These are phyloP conservation scores for Mentha longifolia DNA, from an alignment of 257 asterid species.

Conservation along the genomic window DNA sequence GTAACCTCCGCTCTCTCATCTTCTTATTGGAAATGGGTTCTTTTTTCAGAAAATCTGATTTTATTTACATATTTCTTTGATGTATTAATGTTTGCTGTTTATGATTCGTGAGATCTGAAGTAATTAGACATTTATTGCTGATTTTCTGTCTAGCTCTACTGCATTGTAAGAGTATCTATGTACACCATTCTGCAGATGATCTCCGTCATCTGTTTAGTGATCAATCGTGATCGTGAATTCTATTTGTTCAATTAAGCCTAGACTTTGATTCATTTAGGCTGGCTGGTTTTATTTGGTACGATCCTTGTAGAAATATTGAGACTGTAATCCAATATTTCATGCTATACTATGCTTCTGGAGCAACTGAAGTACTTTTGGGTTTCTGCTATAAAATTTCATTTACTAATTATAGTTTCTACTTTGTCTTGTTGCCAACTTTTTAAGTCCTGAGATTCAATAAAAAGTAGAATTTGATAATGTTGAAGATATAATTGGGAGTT, in stretches of 20 bases:
- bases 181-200: conserved; percentile 8
- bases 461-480: not conserved
- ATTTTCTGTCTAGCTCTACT: not conserved
- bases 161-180: not conserved
- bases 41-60: conserved; percentile 10
- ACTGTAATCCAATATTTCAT: not conserved
- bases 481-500: not conserved
- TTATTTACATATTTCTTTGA: not conserved
- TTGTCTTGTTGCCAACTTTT: not conserved
- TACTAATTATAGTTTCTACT: not conserved
- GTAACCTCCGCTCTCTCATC: conserved; percentile 25
- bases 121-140: conserved; percentile 12
- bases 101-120: conserved; percentile 26
- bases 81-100: conserved; percentile 23
- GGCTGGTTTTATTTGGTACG: not conserved
- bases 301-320: not conserved
- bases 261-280: not conserved
- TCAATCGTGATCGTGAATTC: not conserved
- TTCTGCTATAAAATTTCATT: not conserved
- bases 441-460: not conserved
- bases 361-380: not conserved
- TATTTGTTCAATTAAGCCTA: not conserved
- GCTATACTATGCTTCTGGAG: conserved; percentile 3
- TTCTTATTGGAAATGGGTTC: conserved; percentile 29
- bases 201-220: conserved; percentile 18